Evolutionary conservation across 23 red algal species (phyloP), one percentile per base, ranked within the genome.

Genomic region (Chondrus crispus): DNA sequence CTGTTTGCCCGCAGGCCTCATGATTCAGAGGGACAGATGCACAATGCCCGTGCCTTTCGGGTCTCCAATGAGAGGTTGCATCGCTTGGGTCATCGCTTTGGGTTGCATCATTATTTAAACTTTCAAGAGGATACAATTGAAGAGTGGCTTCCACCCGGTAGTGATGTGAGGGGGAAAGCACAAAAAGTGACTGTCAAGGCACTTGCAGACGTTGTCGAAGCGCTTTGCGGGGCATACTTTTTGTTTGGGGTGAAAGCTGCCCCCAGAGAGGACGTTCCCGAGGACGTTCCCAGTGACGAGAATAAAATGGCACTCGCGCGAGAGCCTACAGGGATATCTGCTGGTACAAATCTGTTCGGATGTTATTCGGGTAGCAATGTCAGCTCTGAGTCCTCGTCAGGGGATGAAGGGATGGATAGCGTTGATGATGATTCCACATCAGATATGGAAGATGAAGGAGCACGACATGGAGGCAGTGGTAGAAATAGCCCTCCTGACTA

Each of bases 131-230:
- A 52, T 7, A 30, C 55, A 45, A 28, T 46, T 35, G 38, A 50
- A 51, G 75, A 92, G 22, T 92, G 77, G 60, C 72, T 52, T n/a
- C 89, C 89, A 2, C 89, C 89, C 10, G 89, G 89, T 6, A 84
- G 63, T 38, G 89, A 92, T 75, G 52, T 84, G 9, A 52, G 36
- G 8, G 89, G 77, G 30, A 55, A 79, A 54, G 18, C 36, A 41
- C 75, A 72, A 29, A 68, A 53, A 44, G 63, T 92, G 40, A 37
- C 76, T 30, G 68, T 73, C 35, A 94, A 94, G 48, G 81, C 57
- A 24, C 73, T 94, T 4, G 92, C 92, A 29, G 92, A 94, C 37
- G 84, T 94, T 48, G 82, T 94, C 19, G 92, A 94, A 79, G 81
- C 81, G 6, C 10, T 87, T 19, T 87, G 74, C 42, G 92, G 92